Evolutionary conservation across 306 rosid genomes (phyloP).

Genomic region (Prosopis cineraria): DNA sequence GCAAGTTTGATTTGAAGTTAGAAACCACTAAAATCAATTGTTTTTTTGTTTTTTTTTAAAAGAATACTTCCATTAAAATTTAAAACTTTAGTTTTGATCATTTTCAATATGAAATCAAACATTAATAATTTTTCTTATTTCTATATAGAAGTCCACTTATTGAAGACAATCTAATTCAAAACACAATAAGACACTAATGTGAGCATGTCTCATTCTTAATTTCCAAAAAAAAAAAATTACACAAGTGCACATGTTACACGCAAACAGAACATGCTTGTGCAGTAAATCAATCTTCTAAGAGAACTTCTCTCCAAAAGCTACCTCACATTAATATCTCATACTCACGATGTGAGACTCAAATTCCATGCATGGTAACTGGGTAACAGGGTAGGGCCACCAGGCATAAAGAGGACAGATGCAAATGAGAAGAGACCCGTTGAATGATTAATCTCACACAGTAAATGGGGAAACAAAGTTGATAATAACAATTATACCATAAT

Average conservation of each 20-base stretch:
- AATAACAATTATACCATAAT: conserved; percentile 9
- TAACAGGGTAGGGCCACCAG: background rate
- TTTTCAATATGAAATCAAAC: background rate
- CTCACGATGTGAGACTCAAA: background rate
- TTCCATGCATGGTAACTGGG: background rate
- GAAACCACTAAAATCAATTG: too few relatives aligned
- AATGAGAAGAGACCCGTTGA: background rate
- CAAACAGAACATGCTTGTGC: background rate
- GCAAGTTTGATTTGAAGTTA: too few relatives aligned
- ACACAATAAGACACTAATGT: too few relatives aligned
- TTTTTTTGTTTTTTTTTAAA: too few relatives aligned
- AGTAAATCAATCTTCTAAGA: background rate
- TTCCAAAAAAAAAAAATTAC: too few relatives aligned
- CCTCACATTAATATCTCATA: background rate
- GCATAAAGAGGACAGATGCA: background rate
- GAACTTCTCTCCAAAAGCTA: background rate
- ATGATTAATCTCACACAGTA: background rate
- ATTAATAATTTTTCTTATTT: too few relatives aligned
- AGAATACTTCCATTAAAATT: too few relatives aligned
- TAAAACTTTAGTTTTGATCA: background rate
- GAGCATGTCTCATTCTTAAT: too few relatives aligned
- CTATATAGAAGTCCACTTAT: too few relatives aligned
- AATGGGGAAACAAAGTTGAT: conserved; percentile 19
- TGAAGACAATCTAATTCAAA: too few relatives aligned
- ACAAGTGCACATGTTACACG: background rate